phyloP scores from a whole-genome alignment of 768 basidiomycete genomes.

The Agrocybe praecox region DNA sequence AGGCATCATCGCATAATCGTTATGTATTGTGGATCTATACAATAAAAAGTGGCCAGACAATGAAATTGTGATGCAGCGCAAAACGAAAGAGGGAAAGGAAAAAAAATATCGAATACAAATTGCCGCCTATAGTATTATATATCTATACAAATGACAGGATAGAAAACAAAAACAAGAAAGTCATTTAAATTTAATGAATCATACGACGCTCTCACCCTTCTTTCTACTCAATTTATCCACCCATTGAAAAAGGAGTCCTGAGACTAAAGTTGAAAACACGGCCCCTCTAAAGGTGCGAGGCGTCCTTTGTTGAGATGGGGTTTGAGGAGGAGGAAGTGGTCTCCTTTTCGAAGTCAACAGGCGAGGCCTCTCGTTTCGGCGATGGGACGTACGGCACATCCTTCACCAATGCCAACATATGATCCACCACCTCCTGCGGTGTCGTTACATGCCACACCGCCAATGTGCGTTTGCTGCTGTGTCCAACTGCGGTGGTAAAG shows the following conservation, averaged over 20 bases:
- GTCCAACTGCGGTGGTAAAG: constrained; percentile 94
- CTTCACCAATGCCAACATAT: constrained; percentile 67
- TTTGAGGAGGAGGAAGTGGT: not conserved
- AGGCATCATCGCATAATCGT: not conserved
- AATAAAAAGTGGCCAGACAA: not conserved
- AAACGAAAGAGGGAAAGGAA: not conserved
- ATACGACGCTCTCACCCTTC: not conserved
- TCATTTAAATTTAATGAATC: not conserved
- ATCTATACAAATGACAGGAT: not conserved
- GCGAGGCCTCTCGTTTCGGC: constrained; percentile 8
- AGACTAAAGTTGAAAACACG: not conserved
- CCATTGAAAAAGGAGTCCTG: not conserved
- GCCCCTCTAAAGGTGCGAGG: not conserved
- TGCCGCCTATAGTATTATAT: not conserved
- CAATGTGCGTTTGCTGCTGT: constrained; percentile 84
- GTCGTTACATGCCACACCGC: constrained; percentile 93
- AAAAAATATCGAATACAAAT: not conserved
- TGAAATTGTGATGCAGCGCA: not conserved
- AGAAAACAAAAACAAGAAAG: not conserved
- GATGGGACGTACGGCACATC: constrained; percentile 23
- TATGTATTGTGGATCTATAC: not conserved
- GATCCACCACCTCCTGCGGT: constrained; percentile 83
- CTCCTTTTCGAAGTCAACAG: not conserved
- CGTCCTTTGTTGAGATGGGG: not conserved
- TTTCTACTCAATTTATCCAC: not conserved